phyloP scores from a whole-genome alignment of 371 early-diverging fungal genomes.

The Vairimorpha necatrix region DNA sequence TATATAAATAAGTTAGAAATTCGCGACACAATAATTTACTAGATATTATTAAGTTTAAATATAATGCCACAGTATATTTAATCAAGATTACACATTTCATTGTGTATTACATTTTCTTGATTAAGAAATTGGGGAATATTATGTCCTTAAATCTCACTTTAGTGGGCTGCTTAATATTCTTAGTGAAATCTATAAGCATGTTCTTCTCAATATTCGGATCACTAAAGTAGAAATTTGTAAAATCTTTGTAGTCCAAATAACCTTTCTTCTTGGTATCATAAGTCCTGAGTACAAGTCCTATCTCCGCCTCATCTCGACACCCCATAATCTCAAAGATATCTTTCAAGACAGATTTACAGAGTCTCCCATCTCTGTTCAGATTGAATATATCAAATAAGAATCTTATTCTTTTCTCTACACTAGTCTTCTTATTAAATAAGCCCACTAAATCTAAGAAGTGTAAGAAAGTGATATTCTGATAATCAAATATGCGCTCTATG shows the following conservation, averaged over 20 bases:
- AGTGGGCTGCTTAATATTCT: slow-evolving; percentile 30
- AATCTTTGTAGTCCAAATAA: slow-evolving; percentile 50
- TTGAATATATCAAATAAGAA: slow-evolving; percentile 59
- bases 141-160: slow-evolving; percentile 30
- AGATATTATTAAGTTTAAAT: too few relatives aligned
- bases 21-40: too few relatives aligned
- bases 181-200: slow-evolving; percentile 54
- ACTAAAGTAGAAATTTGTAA: slow-evolving; percentile 50
- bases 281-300: slow-evolving; percentile 36
- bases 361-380: slow-evolving; percentile 48
- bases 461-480: slow-evolving; percentile 56
- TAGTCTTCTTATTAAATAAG: slow-evolving; percentile 43
- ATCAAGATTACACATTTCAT: too few relatives aligned
- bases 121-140: slow-evolving; percentile 12
- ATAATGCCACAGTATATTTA: too few relatives aligned
- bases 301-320: slow-evolving; percentile 23
- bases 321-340: slow-evolving; percentile 41
- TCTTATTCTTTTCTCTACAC: slow-evolving; percentile 38
- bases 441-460: slow-evolving; percentile 54
- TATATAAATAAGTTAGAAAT: too few relatives aligned
- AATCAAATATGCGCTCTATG: slow-evolving; percentile 49
- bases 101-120: not conserved
- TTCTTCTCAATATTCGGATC: slow-evolving; percentile 40
- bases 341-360: slow-evolving; percentile 46
- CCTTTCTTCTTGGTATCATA: slow-evolving; percentile 58